Evolutionary conservation across 2,329 filamentous ascomycete species (phyloP), one percentile per base, ranked within the genome.

Genomic region (Neodidymelliopsis sp.): DNA sequence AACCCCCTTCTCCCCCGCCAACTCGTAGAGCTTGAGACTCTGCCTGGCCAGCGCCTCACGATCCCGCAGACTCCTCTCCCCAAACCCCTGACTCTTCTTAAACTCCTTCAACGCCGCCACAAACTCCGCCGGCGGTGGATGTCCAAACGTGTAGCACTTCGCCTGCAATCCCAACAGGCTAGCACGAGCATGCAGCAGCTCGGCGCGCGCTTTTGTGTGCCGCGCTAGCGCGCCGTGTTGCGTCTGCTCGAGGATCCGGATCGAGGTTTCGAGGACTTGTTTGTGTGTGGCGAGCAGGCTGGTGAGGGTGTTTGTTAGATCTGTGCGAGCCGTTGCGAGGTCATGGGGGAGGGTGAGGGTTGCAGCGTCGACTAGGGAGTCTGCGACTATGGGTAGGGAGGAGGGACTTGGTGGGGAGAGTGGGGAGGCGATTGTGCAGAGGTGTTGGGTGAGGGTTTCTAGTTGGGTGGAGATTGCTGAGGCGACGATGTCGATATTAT

Each of bases 191-290:
- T 70, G 69, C 0, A 79, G 58, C 29, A 75, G 73, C 27, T 79
- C 77, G 0, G 77, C 74, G 40, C 73, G 70, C 0, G 77, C 70
- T 45, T 73, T 73, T 2, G 70, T 70, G 30, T 67, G 64, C 1
- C 78, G 68, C 1, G 76, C 64, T 0, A 79, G 60, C 3, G 71
- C 65, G 37, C 78, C 78, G 54, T 79, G 76, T 25, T 78, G 72
- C 0, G 72, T 77, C 52, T 78, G 77, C 57, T 81, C 78, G 6
- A 80, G 69, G 24, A 73, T 69, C 12, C 67, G 68, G 37, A 80
- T 75, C 28, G 63, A 59, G n/a, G 65, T 59, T 30, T 72, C 66
- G 9, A 77, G 65, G 13, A 75, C 54, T 15, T 64, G 34, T 20
- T 71, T 69, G 53, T 79, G 74, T 0, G 69, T 56, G 3, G 53